These are phyloP conservation scores for Chlamydomonas sp. DNA, from an alignment of 139 green algal genomes.

Conservation along the genomic window DNA sequence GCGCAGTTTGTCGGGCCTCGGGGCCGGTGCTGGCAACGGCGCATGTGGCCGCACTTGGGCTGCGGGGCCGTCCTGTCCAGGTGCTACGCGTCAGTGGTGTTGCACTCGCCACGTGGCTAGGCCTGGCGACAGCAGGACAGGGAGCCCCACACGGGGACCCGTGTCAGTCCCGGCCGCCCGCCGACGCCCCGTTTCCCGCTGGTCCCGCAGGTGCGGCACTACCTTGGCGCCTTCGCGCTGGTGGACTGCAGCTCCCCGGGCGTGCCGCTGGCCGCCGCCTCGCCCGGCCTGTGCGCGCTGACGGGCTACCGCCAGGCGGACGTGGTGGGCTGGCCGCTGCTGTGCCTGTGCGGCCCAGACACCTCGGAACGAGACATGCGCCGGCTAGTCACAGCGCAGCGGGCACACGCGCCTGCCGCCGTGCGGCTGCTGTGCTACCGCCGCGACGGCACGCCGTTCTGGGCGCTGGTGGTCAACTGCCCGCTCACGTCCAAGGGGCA, in stretches of 20 bases:
- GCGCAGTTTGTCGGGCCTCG: too few species aligned
- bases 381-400: slow-evolving; percentile 34
- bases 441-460: slow-evolving; percentile 57
- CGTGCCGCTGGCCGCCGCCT: slow-evolving; percentile 17
- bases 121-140: too few species aligned
- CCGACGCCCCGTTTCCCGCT: neutral
- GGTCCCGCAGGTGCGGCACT: slow-evolving; percentile 12
- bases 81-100: too few species aligned
- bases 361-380: slow-evolving; percentile 39
- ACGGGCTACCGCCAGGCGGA: slow-evolving; percentile 56
- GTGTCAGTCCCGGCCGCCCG: too few species aligned
- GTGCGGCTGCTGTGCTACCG: slow-evolving; percentile 56
- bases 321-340: slow-evolving; percentile 36
- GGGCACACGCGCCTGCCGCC: neutral
- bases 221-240: slow-evolving; percentile 27
- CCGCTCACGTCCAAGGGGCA: slow-evolving; percentile 9
- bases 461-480: slow-evolving; percentile 45
- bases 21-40: too few species aligned
- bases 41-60: too few species aligned
- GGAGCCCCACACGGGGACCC: too few species aligned
- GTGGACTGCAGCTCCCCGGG: slow-evolving; percentile 6
- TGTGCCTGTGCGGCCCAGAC: slow-evolving; percentile 56
- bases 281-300: slow-evolving; percentile 40
- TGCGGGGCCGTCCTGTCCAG: too few species aligned
- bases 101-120: too few species aligned